Base-by-base conservation (phyloP, 2,329 filamentous ascomycete species). In the Aspergillus sp. region DNA sequence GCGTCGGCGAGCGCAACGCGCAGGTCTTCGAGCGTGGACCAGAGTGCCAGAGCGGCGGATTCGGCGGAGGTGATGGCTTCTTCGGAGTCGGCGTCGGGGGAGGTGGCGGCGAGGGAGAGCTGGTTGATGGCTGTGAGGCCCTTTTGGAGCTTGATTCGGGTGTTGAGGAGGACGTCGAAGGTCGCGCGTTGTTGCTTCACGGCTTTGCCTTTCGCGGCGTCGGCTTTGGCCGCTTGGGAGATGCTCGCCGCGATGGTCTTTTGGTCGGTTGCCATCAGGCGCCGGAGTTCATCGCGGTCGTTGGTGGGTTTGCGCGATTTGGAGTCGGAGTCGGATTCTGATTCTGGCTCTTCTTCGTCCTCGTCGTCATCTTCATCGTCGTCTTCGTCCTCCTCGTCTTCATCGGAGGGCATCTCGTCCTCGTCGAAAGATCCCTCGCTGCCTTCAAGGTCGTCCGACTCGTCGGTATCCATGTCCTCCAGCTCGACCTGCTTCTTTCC, bases 121-220 rank as follows among this genome's bases (percentile, higher is more conserved):
- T 92, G 89, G 75, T 97, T 97, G 25, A 89, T 86, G 0, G 91
- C 89, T 15, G 95, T 85, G 13, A 99, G 79, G 1, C 91, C 92
- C 76, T 97, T 98, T 75, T 99, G 96, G 17, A 99, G 80, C 62
- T 94, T 91, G 71, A 99, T 97, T 19, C 95, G 88, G 13, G 92
- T 85, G 77, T 97, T 96, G 32, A 99, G 84, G 0, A 98, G 85
- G 0, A 91, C 87, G 68, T 98, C 94, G 71, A 97, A 99, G 0
- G 89, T 87, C 63, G 89, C 89, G 55, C 92, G 87, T 78, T 99
- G 95, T 59, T 88, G 82, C 69, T 92, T 94, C 39, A 99, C 91
- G 0, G 94, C 94, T 57, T 85, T 79, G 12, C 95, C 95, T 76
- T 98, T 98, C 45, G 89, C 86, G 4, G 90, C 87, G 72, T 98